Base-by-base conservation (phyloP, 2,329 filamentous ascomycete genomes). In the Trichoderma hamatum region DNA sequence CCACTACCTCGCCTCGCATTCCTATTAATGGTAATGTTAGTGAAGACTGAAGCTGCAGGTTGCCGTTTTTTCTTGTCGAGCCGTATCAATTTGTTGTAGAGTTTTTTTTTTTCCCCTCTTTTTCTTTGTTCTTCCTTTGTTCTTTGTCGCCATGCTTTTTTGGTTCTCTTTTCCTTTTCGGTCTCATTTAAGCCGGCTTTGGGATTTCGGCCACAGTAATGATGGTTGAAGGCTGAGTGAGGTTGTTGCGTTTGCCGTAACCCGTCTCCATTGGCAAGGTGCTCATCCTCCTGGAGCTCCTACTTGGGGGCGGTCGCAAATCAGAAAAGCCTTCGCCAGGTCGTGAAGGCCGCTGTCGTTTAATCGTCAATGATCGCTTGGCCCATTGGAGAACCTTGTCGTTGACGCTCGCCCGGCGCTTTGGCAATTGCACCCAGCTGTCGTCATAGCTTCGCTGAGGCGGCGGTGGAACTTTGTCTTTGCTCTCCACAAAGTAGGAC, bases 321-420 rank as follows among this genome's bases (percentile, higher is more conserved):
- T 62, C 69, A 28, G 72, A 69, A 56, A 74, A 73, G 46, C 75
- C 76, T 49, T 70, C 72, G 7, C 69, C 71, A 36, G 72, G 54
- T 7, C 65, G 59, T 30, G 74, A 73, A 59, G 76, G 70, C 24
- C 73, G 73, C 54, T 70, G 74, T 68, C 73, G 73, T 14, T 73
- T 72, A 46, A 75, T 73, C 13, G 72, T 71, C 70, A 78, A 73
- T 0, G 78, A 80, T 36, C 73, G 76, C 70, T 72, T 76, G 30
- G 78, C 79, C 79, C 78, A 80, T 54, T 77, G 75, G 46, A 73
- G 70, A 26, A 80, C 74, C 26, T 75, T 74, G 46, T 76, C 76
- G 65, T 80, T 80, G 66, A 80, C 73, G 54, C 71, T 77, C 52
- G 74, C 71, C 13, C 75, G 75, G 32, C 73, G 75, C 55, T 73